Evolutionary conservation across 495 filamentous ascomycete species (phyloP).

Genomic region (Collariella sp.): DNA sequence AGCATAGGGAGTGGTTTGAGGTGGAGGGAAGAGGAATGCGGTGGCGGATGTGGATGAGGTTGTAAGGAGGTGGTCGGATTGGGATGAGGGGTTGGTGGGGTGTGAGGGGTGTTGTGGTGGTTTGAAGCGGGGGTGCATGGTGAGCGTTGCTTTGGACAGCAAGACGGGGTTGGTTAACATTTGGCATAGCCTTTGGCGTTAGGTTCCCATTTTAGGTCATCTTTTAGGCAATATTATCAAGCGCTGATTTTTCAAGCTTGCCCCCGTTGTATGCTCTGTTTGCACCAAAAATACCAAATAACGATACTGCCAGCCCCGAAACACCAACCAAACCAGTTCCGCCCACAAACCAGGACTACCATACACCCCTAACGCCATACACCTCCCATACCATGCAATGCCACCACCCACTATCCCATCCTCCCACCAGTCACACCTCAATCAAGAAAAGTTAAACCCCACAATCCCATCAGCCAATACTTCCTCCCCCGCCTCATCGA

Average conservation of each 20-base stretch:
- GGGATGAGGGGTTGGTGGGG: slow-evolving; percentile 45
- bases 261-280: too few relatives aligned
- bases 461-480: slow-evolving; percentile 40
- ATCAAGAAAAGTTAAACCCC: slow-evolving; percentile 32
- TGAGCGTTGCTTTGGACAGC: background rate
- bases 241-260: background rate
- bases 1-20: slow-evolving; percentile 95
- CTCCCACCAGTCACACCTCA: background rate
- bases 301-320: too few relatives aligned
- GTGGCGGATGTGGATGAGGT: slow-evolving; percentile 73
- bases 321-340: too few relatives aligned
- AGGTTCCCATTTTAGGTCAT: background rate
- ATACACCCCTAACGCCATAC: background rate
- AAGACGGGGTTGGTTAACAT: background rate
- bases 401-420: background rate
- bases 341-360: too few relatives aligned
- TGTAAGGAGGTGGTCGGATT: slow-evolving; percentile 77
- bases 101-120: background rate
- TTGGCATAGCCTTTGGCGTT: background rate
- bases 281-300: too few relatives aligned
- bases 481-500: slow-evolving; percentile 27
- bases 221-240: background rate
- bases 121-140: background rate
- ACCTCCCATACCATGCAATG: background rate
- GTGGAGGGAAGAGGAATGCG: slow-evolving; percentile 65